A percentile compares a stretch with the other conserved stretches of the same genome.
These are phyloP conservation scores for Lactarius trivialis DNA, from an alignment of 768 basidiomycete genomes.

Conservation along the genomic window DNA sequence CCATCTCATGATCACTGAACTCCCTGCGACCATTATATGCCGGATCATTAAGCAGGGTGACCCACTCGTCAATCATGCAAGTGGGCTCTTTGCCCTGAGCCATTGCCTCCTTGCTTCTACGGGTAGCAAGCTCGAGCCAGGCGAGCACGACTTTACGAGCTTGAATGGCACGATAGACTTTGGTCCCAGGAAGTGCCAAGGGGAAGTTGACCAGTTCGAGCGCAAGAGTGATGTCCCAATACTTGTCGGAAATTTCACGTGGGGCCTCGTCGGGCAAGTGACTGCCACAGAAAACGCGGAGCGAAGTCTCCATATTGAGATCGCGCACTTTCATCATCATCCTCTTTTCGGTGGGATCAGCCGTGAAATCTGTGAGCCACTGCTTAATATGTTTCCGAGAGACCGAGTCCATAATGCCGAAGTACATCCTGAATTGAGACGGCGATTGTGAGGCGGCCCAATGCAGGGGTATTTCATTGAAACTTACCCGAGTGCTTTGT, in stretches of 20 bases:
- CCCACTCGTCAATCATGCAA: slow-evolving; percentile 94
- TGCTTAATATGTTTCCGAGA: slow-evolving; percentile 64
- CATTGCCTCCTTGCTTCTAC: slow-evolving; percentile 75
- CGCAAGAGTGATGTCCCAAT: slow-evolving; percentile 93
- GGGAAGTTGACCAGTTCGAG: slow-evolving; percentile 99
- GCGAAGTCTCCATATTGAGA: slow-evolving; percentile 95
- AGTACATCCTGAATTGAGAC: slow-evolving; percentile 57
- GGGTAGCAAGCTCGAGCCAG: slow-evolving; percentile 74
- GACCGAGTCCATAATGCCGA: slow-evolving; percentile 75
- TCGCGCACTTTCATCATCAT: slow-evolving; percentile 91
- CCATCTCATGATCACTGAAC: slow-evolving; percentile 92
- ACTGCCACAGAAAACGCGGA: slow-evolving; percentile 89
- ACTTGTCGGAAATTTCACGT: slow-evolving; percentile 81
- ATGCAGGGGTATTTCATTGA: neutral
- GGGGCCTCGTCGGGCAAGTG: slow-evolving; percentile 81
- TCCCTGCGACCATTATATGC: slow-evolving; percentile 70
- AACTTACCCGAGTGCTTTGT: slow-evolving; percentile 80
- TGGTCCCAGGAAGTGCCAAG: slow-evolving; percentile 89
- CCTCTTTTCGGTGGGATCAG: slow-evolving; percentile 43
- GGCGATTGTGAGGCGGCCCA: neutral
- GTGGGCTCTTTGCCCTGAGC: slow-evolving; percentile 70
- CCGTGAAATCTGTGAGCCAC: slow-evolving; percentile 61
- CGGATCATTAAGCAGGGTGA: slow-evolving; percentile 60
- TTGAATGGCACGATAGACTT: slow-evolving; percentile 89
- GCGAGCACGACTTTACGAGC: slow-evolving; percentile 80